Base-by-base conservation (phyloP, 148 eudicot genomes). In the Camellia sinensis region DNA sequence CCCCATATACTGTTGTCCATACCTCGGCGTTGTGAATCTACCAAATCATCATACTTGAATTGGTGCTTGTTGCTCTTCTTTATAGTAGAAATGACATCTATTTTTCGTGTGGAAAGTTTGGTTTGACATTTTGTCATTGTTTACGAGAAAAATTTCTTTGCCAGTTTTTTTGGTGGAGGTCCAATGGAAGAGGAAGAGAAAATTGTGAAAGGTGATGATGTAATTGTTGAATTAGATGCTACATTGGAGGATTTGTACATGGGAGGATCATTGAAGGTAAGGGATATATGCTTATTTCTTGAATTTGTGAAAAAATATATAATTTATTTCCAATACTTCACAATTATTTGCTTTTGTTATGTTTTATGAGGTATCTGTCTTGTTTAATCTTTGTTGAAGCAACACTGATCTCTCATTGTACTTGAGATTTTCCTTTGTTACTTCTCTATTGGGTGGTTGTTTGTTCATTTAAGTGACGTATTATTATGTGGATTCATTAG, bases 191-290 rank as follows among this genome's bases (percentile, higher is more conserved):
- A 93, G 81, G 98, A 95, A 82, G 98, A 92, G 84, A 90, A 84
- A 86, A 75, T 93, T 67, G 88, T 85, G 69, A 95, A 89, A 84
- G 98, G 98, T 43, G 98, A 95, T 86, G 98, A 93, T 73, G 97
- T 95, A 12, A 89, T 93, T 85, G 92, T 95, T 78, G 98, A 95
- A 48, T 82, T 95, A 84, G 98, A 95, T 79, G 98, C 98, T 71
- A 86, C 97, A 60, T 74, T 95, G 84, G 98, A 95, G 81, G 98
- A 95, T 86, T 84, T 95, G 37, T 95, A 93, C 87, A 89, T 95
- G 97, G 98, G 97, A 71, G 96, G 98, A 74, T 87, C 96, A 62
- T 40, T 93, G 87, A 91, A 95, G 96, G 98, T 95, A 89, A 46
- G 81, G 10, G 48, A 40, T 45, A 22, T 81, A 67, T 29, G 37